Conservation (phyloP, 208 protist genomes). For the Acanthamoeba culbertsoni region DNA sequence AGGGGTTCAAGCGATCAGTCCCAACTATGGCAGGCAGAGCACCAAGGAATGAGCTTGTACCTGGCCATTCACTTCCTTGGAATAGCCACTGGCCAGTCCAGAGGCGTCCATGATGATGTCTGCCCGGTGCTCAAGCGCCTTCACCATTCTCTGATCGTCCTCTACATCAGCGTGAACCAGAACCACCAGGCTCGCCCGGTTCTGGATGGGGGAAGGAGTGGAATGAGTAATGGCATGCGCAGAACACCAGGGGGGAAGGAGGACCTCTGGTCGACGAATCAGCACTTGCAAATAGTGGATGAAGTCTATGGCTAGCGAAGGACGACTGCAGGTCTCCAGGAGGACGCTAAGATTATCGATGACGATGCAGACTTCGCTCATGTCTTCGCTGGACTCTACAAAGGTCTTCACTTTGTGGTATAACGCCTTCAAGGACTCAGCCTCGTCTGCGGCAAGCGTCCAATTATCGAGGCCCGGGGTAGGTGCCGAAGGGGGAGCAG, state of each 20-base stretch:
- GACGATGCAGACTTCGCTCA: conserved; percentile 3
- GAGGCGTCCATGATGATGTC: conserved; percentile 14
- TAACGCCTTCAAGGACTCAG: neutral
- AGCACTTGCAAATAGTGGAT: neutral
- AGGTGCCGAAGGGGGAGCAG: neutral
- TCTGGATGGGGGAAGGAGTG: neutral
- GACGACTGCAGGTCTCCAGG: neutral
- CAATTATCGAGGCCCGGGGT: neutral
- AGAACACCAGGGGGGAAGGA: neutral
- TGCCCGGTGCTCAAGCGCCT: neutral
- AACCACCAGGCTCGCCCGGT: conserved; percentile 2
- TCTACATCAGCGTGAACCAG: neutral
- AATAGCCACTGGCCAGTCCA: neutral
- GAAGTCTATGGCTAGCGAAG: neutral
- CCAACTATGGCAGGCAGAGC: neutral
- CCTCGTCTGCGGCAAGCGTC: neutral
- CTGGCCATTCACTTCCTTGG: conserved; percentile 17
- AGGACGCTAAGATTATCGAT: conserved; percentile 42
- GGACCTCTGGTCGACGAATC: neutral
- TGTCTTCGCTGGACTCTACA: neutral
- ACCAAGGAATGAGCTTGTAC: neutral
- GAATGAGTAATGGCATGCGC: neutral
- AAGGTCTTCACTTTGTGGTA: neutral
- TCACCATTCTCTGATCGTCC: neutral
- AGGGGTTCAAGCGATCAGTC: neutral